Base-by-base conservation (phyloP, 2,329 filamentous ascomycete genomes). In the Alternaria arbusti region DNA sequence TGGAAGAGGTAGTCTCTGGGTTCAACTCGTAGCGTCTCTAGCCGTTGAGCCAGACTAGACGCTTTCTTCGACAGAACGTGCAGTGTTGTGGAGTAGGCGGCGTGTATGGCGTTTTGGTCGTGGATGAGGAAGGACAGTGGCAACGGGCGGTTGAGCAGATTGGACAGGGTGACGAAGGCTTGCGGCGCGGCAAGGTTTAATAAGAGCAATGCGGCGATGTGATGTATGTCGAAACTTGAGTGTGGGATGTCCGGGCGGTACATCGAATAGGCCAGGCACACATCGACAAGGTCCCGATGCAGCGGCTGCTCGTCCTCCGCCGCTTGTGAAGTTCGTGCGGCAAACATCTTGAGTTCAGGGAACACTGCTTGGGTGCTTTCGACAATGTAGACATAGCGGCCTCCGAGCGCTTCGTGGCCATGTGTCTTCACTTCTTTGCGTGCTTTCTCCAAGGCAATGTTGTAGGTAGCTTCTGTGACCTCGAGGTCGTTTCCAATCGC, bases 221-320 rank as follows among this genome's bases (percentile, higher is more conserved):
- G 89, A 75, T 93, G 91, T 69, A 90, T 91, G 57, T 91, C 91
- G 65, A 86, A 85, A 61, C 92, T 86, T 12, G 63, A 57, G 73
- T 93, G 94, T 66, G 92, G 91, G 72, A 95, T 91, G 75, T 96
- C 92, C 69, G 89, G 90, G 64, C 92, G 87, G 79, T 96, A 96
- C 87, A 93, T 91, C 58, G 89, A 86, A 79, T 95, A 95, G 7
- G 92, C 93, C 72, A 89, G 89, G 64, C 95, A 84, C 10, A 96
- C 88, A 74, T 95, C 89, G 17, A 91, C 82, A 28, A 96, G 82
- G 40, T 86, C 84, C 61, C 88, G 83, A 74, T 94, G 88, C 11
- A 94, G 82, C 2, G 91, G 91, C 0, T 87, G 89, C 81, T 84
- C 86, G 28, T 76, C 72, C n/a, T 66, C 55, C 4, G 64, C 64